Evolutionary conservation across 106 monocot species (phyloP).

Genomic region (Dendrobium huoshanense): DNA sequence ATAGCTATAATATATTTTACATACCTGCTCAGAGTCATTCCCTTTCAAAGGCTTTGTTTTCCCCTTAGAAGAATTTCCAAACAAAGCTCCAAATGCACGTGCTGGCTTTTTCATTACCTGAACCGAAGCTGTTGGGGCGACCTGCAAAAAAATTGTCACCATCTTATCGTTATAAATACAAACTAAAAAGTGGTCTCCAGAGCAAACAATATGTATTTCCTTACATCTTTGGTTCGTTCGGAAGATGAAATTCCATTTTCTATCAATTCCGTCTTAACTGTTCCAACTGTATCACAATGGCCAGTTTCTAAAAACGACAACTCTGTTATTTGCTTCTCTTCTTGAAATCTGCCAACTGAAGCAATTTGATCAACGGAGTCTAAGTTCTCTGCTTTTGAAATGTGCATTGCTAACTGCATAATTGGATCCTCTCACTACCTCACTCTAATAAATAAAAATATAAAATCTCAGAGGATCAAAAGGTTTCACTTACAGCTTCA

Average conservation of each 20-base stretch:
- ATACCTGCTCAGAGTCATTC: constrained; percentile 31
- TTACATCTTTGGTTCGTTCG: constrained; percentile 16
- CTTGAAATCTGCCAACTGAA: neutral
- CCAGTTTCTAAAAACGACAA: constrained; percentile 11
- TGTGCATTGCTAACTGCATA: constrained; percentile 18
- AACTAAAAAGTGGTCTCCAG: neutral
- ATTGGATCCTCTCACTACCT: neutral
- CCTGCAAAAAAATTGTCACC: constrained; percentile 22
- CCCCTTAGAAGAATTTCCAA: constrained; percentile 48
- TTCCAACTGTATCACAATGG: neutral
- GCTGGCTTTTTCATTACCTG: constrained; percentile 53
- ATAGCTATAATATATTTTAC: neutral
- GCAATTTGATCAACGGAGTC: neutral
- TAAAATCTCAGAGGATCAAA: neutral
- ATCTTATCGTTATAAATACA: neutral
- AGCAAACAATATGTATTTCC: neutral
- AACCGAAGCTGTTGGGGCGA: constrained; percentile 27
- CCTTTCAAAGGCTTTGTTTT: constrained; percentile 18
- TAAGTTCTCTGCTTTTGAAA: constrained; percentile 7
- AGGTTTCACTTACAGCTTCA: constrained; percentile 37
- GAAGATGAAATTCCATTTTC: constrained; percentile 6
- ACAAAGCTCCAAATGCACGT: constrained; percentile 59
- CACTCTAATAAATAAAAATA: neutral
- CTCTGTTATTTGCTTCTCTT: constrained; percentile 3
- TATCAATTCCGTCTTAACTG: constrained; percentile 13